A percentile compares a stretch with the other conserved stretches of the same genome.
Conservation (phyloP, 164 flowering plant genomes). For the Santalum album region DNA sequence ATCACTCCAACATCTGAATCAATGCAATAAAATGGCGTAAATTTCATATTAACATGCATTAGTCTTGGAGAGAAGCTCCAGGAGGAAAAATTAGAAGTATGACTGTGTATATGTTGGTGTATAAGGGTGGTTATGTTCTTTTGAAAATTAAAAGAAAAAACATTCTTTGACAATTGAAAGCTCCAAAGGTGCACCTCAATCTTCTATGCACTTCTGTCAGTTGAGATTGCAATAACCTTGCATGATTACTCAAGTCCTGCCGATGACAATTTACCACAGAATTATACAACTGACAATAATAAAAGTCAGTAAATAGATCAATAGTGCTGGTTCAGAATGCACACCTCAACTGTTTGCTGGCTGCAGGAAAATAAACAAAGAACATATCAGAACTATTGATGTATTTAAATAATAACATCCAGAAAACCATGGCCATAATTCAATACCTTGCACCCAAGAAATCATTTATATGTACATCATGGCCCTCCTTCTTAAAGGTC, state of each 20-base stretch:
- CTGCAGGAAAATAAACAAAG: constrained; percentile 25
- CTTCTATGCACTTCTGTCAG: not conserved
- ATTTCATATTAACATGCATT: too few species aligned
- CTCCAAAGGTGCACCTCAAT: not conserved
- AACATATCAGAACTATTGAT: constrained; percentile 1
- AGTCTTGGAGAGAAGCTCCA: too few species aligned
- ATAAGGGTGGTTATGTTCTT: too few species aligned
- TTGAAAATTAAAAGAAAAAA: constrained; percentile 1
- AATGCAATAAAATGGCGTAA: constrained; percentile 1
- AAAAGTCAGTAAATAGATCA: not conserved
- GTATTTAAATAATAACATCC: too few species aligned
- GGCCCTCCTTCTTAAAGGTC: constrained; percentile 86
- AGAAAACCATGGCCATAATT: too few species aligned
- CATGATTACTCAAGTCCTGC: not conserved
- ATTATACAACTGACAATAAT: not conserved
- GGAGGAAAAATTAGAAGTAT: too few species aligned
- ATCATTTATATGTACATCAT: constrained; percentile 65
- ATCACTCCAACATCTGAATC: constrained; percentile 50
- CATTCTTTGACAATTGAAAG: not conserved
- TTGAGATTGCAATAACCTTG: not conserved
- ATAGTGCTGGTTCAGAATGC: not conserved
- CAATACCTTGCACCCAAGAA: constrained; percentile 65
- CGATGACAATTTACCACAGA: not conserved
- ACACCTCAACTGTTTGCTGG: constrained; percentile 40
- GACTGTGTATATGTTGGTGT: too few species aligned